phyloP scores from a whole-genome alignment of 352 stramenopile genomes.

The Globisporangium recalcitrans region DNA sequence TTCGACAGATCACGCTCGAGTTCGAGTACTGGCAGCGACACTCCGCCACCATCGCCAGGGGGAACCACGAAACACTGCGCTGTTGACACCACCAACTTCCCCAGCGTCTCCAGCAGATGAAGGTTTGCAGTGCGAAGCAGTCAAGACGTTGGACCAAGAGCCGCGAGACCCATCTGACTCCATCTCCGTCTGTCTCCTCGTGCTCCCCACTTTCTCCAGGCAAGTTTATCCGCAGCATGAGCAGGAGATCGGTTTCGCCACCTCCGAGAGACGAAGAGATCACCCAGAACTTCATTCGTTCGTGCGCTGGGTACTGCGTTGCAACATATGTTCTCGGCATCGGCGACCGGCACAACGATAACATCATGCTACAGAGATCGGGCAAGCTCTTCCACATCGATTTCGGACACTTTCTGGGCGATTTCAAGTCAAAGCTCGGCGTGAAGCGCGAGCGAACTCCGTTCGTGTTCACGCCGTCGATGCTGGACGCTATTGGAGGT shows the following conservation, averaged over 20 bases:
- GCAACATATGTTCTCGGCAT: constrained; percentile 92
- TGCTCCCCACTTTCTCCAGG: constrained; percentile 54
- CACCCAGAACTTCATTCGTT: constrained; percentile 87
- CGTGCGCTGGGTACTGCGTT: constrained; percentile 90
- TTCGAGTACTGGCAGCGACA: background rate
- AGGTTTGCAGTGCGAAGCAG: background rate
- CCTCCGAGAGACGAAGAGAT: constrained; percentile 37
- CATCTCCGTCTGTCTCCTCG: constrained; percentile 26
- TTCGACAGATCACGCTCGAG: constrained; percentile 23
- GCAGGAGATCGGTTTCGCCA: constrained; percentile 12
- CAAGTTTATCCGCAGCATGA: constrained; percentile 30
- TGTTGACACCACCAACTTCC: constrained; percentile 2
- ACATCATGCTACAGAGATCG: constrained; percentile 92
- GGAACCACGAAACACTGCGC: constrained; percentile 1
- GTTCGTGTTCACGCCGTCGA: constrained; percentile 91
- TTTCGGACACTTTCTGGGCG: constrained; percentile 94
- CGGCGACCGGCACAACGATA: constrained; percentile 93
- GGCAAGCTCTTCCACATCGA: constrained; percentile 96
- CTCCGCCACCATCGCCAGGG: constrained; percentile 1
- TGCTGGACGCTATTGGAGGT: constrained; percentile 82
- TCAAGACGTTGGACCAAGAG: background rate
- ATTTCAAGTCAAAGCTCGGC: constrained; percentile 92
- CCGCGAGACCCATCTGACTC: constrained; percentile 17
- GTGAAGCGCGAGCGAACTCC: constrained; percentile 87
- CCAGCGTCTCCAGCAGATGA: constrained; percentile 1